Percentiles rank a stretch among this genome's conserved stretches.
Conservation (phyloP, 192 early-diverging fungal species). For the Endogone sp. region DNA sequence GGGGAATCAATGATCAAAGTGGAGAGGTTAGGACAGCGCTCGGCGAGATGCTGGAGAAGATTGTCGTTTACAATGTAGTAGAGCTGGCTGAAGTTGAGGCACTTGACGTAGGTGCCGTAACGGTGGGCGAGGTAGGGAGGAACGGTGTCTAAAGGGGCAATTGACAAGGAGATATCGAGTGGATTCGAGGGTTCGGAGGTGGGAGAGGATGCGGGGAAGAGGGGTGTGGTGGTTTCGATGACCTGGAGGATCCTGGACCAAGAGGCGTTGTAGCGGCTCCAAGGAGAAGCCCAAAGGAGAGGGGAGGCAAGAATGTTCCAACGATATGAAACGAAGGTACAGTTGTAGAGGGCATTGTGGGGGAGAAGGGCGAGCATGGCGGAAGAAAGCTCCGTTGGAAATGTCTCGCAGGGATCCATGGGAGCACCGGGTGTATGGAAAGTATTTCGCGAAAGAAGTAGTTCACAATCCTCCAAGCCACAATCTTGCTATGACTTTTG, state of each 20-base stretch:
- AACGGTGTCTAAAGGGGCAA: background rate
- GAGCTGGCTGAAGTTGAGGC: conserved; percentile 23
- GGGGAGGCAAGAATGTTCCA: background rate
- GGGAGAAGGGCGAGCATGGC: background rate
- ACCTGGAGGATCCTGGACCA: background rate
- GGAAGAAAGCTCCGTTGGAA: background rate
- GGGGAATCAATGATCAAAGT: conserved; percentile 13
- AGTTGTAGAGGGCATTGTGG: background rate
- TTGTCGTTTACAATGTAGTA: conserved; percentile 32
- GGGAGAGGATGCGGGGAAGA: background rate
- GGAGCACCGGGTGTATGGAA: no score
- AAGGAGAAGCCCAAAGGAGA: background rate
- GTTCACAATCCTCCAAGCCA: no score
- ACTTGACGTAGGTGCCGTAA: conserved; percentile 15
- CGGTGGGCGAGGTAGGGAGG: background rate
- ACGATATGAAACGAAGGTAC: background rate
- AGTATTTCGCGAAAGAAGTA: no score
- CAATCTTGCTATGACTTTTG: no score
- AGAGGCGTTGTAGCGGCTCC: background rate
- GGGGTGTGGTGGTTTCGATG: background rate
- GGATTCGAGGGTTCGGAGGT: background rate
- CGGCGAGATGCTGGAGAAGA: conserved; percentile 18
- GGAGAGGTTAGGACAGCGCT: conserved; percentile 7
- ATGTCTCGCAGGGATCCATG: background rate
- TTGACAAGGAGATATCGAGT: no score